phyloP scores from a whole-genome alignment of 2,329 filamentous ascomycete genomes.

The Penicillium sp. region DNA sequence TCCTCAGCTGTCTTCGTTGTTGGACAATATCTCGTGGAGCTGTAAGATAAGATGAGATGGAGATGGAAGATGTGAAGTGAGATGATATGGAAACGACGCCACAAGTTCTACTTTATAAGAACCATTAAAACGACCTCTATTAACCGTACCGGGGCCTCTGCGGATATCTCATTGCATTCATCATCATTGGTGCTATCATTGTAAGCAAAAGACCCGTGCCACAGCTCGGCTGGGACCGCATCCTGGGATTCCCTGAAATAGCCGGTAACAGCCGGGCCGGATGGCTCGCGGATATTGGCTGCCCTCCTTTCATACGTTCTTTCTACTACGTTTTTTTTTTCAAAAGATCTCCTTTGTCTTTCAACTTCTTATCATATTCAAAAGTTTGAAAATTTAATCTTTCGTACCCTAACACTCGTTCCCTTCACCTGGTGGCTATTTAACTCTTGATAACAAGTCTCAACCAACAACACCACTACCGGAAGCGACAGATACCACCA shows the following conservation, averaged over 20 bases:
- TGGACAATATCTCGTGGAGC: background rate
- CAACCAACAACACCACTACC: background rate
- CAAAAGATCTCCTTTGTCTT: background rate
- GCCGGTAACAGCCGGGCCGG: conserved; percentile 20
- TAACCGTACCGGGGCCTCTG: conserved; percentile 10
- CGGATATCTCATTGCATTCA: background rate
- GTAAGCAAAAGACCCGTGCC: background rate
- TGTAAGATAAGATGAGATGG: background rate
- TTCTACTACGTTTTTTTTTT: background rate
- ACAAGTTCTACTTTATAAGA: conserved; percentile 6
- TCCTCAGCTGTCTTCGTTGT: background rate
- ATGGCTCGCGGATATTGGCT: background rate
- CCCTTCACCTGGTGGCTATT: background rate
- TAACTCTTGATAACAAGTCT: background rate
- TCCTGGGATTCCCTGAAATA: conserved; percentile 21
- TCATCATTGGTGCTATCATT: conserved; percentile 2
- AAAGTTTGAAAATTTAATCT: background rate
- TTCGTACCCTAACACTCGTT: background rate
- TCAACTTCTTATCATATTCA: background rate
- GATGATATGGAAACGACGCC: background rate
- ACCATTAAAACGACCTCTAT: background rate
- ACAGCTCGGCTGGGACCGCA: conserved; percentile 3
- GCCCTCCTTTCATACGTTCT: background rate
- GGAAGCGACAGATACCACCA: conserved; percentile 3
- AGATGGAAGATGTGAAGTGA: background rate